Conservation (phyloP, 2,329 filamentous ascomycete species). For the Aspergillus alliaceus region DNA sequence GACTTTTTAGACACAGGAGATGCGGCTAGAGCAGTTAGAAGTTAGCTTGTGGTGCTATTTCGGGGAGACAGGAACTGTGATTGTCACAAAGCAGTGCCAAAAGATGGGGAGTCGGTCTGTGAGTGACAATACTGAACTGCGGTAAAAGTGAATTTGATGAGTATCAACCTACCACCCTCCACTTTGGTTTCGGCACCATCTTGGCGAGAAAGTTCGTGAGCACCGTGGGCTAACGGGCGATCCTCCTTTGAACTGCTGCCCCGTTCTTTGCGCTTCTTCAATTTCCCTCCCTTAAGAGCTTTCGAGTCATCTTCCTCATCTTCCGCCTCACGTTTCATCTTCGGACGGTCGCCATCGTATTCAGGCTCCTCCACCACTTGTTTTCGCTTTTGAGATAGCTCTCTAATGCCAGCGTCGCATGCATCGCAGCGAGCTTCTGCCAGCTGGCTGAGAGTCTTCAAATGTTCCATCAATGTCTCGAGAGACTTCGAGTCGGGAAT, state of each 20-base stretch:
- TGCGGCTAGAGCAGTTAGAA: conserved; percentile 18
- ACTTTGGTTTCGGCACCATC: conserved; percentile 60
- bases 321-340: conserved; percentile 46
- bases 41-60: background rate
- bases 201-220: conserved; percentile 63
- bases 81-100: background rate
- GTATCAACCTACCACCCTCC: conserved; percentile 51
- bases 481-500: conserved; percentile 51
- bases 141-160: background rate
- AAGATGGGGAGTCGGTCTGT: background rate
- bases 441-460: conserved; percentile 57
- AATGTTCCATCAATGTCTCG: conserved; percentile 52
- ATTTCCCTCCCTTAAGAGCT: conserved; percentile 59
- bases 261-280: conserved; percentile 76
- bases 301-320: conserved; percentile 46
- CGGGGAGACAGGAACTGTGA: background rate
- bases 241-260: conserved; percentile 60
- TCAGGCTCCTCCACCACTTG: conserved; percentile 55
- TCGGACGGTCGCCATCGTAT: conserved; percentile 49
- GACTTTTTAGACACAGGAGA: conserved; percentile 42
- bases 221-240: conserved; percentile 60
- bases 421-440: conserved; percentile 58
- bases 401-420: conserved; percentile 61
- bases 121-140: background rate
- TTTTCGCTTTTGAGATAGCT: conserved; percentile 59